Base-by-base conservation (phyloP, 2,329 filamentous ascomycete species). In the Plenodomus biglobosus region DNA sequence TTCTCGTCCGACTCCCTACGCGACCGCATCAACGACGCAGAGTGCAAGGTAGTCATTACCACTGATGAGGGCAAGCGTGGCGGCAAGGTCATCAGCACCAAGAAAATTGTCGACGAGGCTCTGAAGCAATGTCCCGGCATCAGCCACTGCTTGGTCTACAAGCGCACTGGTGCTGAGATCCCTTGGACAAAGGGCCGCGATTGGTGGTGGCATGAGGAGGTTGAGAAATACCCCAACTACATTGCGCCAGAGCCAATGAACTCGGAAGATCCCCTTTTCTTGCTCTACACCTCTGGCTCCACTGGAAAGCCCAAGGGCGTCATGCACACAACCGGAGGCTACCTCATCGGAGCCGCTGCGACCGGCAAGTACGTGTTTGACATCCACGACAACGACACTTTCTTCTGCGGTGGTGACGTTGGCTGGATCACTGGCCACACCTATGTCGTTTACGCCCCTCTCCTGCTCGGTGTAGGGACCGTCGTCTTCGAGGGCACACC, bases 371-470 rank as follows among this genome's bases (percentile, higher is more conserved):
- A 99, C 73, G 92, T 97, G 54, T 99, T 99, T 70, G 94, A 99
- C 72, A 95, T 99, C 56, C 94, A 99, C 73, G 87, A 92, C 55
- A 85, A 88, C 44, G 94, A 99, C 73, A 85, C 84, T 56, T 96
- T 94, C 82, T 97, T 97, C 82, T 99, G 94, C 65, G 94, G 92
- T 73, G 94, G 94, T 72, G 94, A 99, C 68, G 92, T 99, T 37
- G 94, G 94, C 58, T 99, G 94, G 94, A 97, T 99, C 71, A 99
- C 94, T 22, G 94, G 94, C 16, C 94, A 99, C 77, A 96, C 94
- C 19, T 99, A 99, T 66, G 92, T 97, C 47, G 92, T 99, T 34
- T 99, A 99, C 70, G 91, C 94, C 10, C 94, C 94, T 56, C 81
- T 99, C 44, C 80, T 99, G 38, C 85, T 97, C 40, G 94, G 94